Percentiles rank a stretch among this genome's conserved stretches.
These are phyloP conservation scores for Diaporthe batatas DNA, from an alignment of 2,329 filamentous ascomycete species.

Conservation along the genomic window DNA sequence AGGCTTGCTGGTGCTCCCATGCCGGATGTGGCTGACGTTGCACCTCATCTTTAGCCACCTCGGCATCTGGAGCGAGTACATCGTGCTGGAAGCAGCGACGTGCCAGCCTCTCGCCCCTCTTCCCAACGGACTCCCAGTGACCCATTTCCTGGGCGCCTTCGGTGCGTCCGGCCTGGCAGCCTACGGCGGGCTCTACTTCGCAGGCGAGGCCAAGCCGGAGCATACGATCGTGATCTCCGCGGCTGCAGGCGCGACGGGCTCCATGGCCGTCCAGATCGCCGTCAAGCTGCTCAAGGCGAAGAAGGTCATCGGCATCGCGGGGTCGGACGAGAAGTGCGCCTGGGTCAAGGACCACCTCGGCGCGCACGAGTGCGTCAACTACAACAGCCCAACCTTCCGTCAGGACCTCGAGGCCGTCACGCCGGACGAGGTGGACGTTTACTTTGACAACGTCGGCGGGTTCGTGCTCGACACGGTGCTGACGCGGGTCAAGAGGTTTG, in stretches of 20 bases:
- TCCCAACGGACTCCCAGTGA: constrained; percentile 45
- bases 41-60: constrained; percentile 40
- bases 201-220: constrained; percentile 51
- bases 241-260: constrained; percentile 62
- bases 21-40: not conserved
- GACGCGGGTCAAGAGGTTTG: constrained; percentile 55
- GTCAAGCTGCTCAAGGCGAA: constrained; percentile 61
- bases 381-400: constrained; percentile 62
- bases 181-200: constrained; percentile 57
- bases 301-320: constrained; percentile 65
- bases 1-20: not conserved
- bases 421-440: constrained; percentile 63
- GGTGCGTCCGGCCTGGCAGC: constrained; percentile 56
- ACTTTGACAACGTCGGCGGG: constrained; percentile 65
- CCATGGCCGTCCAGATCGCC: constrained; percentile 66
- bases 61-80: constrained; percentile 48
- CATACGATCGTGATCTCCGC: constrained; percentile 61
- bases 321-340: constrained; percentile 64
- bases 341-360: constrained; percentile 63
- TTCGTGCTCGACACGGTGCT: constrained; percentile 61
- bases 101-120: constrained; percentile 44
- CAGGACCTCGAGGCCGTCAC: constrained; percentile 61
- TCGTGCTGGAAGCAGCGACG: constrained; percentile 45
- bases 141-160: constrained; percentile 49
- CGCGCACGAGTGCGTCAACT: constrained; percentile 68